Base-by-base conservation (phyloP, 495 filamentous ascomycete genomes). In the Lepidopterella palustris region DNA sequence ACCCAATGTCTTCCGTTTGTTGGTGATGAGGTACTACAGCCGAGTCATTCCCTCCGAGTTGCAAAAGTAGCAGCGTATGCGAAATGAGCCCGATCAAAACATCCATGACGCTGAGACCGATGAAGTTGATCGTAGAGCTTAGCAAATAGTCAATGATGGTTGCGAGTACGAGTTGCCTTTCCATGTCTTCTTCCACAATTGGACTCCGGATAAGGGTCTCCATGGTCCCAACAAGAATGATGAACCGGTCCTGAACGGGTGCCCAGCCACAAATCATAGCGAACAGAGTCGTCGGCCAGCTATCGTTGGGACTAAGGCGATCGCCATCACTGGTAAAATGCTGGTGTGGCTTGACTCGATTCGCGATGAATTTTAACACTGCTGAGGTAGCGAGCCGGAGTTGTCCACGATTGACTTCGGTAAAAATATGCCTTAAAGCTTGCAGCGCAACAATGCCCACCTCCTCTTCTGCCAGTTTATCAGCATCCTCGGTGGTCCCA, bases 71-170 rank as follows among this genome's bases (percentile, higher is more conserved):
- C 56, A 89, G 81, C 61, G 89, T 86, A 58, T 93, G 90, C 42
- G 86, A 83, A 55, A 95, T 79, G 5, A 97, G 78, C 20, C 89
- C 88, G 21, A 92, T 75, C 20, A 96, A 76, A 5, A 96, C 83
- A 69, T 97, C 92, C 80, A 96, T 97, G 23, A 96, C 87, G 66
- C 90, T 95, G 40, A 97, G 77, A 1, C 92, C 92, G 58, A 97
- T 95, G 72, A 97, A 82, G 70, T 95, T 97, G 65, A 95, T 84
- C 27, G 89, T 82, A 0, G 91, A 96, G 57, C 85, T 84, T 40
- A 97, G 74, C n/a, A 96, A 77, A 56, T 86, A 88, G 57, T 84
- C 84, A 45, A 95, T 80, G 65, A 95, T 82, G 50, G 82, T 85
- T 0, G 85, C 80, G 45, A 95, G 73, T 15, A 89, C 82, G 26